phyloP scores from a whole-genome alignment of 192 early-diverging fungal species.

The Dissophora ornata region DNA sequence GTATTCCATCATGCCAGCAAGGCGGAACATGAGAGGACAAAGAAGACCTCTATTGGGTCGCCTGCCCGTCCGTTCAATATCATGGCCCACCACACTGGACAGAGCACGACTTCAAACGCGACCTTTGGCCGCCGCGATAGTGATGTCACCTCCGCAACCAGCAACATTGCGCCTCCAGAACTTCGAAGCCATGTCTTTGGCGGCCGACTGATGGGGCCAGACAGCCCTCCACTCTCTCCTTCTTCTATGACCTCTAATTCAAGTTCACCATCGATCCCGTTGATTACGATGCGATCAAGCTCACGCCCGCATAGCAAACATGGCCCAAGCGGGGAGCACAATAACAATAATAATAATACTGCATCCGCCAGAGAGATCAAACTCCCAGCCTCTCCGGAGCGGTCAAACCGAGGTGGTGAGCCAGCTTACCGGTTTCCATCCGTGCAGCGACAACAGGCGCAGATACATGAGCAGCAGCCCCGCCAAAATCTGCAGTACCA shows the following conservation, averaged over 20 bases:
- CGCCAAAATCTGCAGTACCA: conserved; percentile 11
- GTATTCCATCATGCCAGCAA: conserved; percentile 15
- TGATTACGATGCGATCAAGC: conserved; percentile 2
- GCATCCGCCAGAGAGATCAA: too few relatives aligned
- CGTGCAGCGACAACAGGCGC: not conserved
- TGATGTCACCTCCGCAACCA: not conserved
- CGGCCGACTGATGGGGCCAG: not conserved
- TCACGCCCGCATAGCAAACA: not conserved
- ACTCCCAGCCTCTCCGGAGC: not conserved
- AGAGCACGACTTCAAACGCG: not conserved
- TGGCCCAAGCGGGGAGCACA: not conserved
- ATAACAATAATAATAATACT: too few relatives aligned
- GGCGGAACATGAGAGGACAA: conserved; percentile 10
- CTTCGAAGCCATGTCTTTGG: conserved; percentile 27
- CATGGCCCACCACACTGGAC: not conserved
- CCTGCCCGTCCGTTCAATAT: conserved; percentile 10
- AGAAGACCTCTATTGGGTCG: not conserved
- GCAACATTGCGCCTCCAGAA: conserved; percentile 12
- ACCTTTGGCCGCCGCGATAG: conserved; percentile 17
- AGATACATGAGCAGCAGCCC: conserved; percentile 2
- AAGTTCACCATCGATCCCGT: conserved; percentile 21
- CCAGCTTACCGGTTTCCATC: not conserved
- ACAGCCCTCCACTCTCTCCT: conserved; percentile 10
- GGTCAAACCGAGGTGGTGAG: not conserved
- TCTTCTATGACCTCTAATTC: not conserved